phyloP scores from a whole-genome alignment of 345 rosid species.

The thale cress (Arabidopsis thaliana) region TAIR10.1 NC_003070.9:25930001-25930500 shows the following conservation, averaged over 20 bases:
- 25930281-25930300: background rate
- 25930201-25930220: constrained; percentile 22
- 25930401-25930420: constrained; percentile 12
- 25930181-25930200: background rate
- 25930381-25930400: constrained; percentile 17
- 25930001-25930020: background rate
- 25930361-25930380: constrained; percentile 1
- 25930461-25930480: background rate
- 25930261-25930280: background rate
- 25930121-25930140: constrained; percentile 27
- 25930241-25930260: constrained; percentile 7
- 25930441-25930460: constrained; percentile 9
- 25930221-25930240: background rate
- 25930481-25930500: background rate
- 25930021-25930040: background rate
- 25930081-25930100: constrained; percentile 24
- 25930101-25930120: constrained; percentile 23
- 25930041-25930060: constrained; percentile 2
- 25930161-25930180: constrained; percentile 4
- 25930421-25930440: constrained; percentile 26
- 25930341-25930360: background rate
- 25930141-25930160: background rate
- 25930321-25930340: background rate
- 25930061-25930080: constrained; percentile 9
- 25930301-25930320: background rate